Percentiles rank a stretch among this genome's conserved stretches.
Conservation (phyloP, 2,329 filamentous ascomycete species). For the Aspergillus puulaauensis region DNA sequence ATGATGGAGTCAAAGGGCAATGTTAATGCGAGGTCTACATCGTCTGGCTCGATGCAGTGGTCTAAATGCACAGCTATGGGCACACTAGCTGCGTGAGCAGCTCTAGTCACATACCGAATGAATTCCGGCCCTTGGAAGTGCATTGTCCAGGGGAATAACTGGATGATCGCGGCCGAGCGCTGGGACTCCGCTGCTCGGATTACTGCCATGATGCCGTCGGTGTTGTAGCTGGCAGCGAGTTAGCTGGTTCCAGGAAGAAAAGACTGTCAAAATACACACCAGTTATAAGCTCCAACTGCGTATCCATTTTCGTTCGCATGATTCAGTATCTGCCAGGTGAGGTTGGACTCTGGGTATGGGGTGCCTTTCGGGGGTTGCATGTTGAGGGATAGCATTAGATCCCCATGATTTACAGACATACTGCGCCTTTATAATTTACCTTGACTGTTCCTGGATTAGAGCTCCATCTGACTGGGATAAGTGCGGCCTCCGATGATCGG, state of each 20-base stretch:
- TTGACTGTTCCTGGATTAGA: no score
- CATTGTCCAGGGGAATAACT: slow-evolving; percentile 70
- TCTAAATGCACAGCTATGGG: slow-evolving; percentile 62
- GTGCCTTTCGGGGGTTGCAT: neutral
- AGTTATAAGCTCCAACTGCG: slow-evolving; percentile 48
- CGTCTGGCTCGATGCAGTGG: slow-evolving; percentile 59
- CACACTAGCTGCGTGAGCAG: slow-evolving; percentile 53
- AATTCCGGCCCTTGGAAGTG: slow-evolving; percentile 58
- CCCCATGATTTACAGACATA: no score
- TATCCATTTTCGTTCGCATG: slow-evolving; percentile 53
- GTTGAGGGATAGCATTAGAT: no score
- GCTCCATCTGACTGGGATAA: no score
- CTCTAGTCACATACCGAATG: slow-evolving; percentile 51
- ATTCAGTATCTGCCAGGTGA: slow-evolving; percentile 47
- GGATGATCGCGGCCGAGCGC: slow-evolving; percentile 63
- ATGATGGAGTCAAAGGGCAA: slow-evolving; percentile 66
- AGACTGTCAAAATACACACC: neutral
- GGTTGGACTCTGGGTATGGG: slow-evolving; percentile 2
- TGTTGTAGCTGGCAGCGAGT: slow-evolving; percentile 54
- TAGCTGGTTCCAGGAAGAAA: neutral
- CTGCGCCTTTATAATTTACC: no score
- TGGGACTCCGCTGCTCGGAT: slow-evolving; percentile 65
- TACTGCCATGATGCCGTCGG: slow-evolving; percentile 65
- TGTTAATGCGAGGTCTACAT: slow-evolving; percentile 54
- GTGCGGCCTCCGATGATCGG: neutral